Evolutionary conservation across 2,329 filamentous ascomycete species (phyloP).

Genomic region (Leptoxyphium fumago): DNA sequence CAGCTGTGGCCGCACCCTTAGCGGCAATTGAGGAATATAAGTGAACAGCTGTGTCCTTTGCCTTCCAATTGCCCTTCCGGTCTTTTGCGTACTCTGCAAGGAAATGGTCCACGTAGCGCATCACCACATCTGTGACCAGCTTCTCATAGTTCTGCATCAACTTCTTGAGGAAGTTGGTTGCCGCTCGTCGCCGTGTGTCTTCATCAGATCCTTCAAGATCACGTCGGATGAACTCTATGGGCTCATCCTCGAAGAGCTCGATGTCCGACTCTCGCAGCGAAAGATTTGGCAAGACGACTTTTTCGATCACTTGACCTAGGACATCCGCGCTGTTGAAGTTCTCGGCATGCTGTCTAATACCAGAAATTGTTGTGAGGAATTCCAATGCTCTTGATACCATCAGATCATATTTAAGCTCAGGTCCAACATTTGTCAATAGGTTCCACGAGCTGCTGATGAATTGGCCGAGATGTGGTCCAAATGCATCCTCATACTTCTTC

Average conservation of each 20-base stretch:
- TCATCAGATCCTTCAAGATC: conserved; percentile 94
- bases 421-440: conserved; percentile 70
- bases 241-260: conserved; percentile 95
- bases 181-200: conserved; percentile 79
- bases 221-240: conserved; percentile 91
- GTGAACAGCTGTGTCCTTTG: conserved; percentile 96
- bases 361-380: conserved; percentile 81
- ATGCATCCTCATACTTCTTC: conserved; percentile 90
- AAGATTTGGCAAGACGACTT: conserved; percentile 89
- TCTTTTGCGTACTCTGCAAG: conserved; percentile 58
- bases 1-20: conserved; percentile 74
- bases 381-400: conserved; percentile 89
- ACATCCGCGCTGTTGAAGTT: conserved; percentile 74
- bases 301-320: conserved; percentile 78
- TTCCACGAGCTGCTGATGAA: conserved; percentile 90
- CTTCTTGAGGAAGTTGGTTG: conserved; percentile 84
- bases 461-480: conserved; percentile 60
- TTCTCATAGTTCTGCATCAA: conserved; percentile 79
- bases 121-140: conserved; percentile 74
- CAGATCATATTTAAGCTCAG: conserved; percentile 84
- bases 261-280: conserved; percentile 83
- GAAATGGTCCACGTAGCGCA: conserved; percentile 75
- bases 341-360: conserved; percentile 60
- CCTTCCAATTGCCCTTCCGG: conserved; percentile 66
- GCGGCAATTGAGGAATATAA: conserved; percentile 88